Percentiles rank a stretch among this genome's conserved stretches.
Conservation (phyloP, 169 alveolate genomes). For the Eimeria acervulina region DNA sequence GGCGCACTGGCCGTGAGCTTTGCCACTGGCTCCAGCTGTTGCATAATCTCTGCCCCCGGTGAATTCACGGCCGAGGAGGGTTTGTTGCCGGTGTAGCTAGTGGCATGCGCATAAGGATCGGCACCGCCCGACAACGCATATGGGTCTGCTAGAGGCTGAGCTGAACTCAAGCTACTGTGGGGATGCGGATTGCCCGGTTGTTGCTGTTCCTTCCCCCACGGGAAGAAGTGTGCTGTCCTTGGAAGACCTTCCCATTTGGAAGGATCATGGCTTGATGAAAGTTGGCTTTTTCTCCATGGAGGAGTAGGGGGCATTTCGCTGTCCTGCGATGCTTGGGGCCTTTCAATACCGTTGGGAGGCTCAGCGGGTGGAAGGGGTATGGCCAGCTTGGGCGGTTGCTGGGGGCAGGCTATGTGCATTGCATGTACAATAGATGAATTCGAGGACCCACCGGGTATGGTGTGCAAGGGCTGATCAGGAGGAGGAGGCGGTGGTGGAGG, state of each 20-base stretch:
- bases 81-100: conserved; percentile 15
- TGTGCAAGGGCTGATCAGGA: conserved; percentile 22
- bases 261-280: neutral
- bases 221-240: neutral
- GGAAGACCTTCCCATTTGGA: neutral
- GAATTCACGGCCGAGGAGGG: neutral
- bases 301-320: conserved; percentile 57
- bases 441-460: neutral
- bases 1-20: neutral
- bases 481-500: conserved; percentile 74
- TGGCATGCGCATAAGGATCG: conserved; percentile 46
- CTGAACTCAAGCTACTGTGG: neutral
- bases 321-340: neutral
- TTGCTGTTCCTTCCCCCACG: neutral
- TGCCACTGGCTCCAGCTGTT: conserved; percentile 46
- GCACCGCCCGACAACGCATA: conserved; percentile 1
- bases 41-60: neutral
- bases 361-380: conserved; percentile 70
- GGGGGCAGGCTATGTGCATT: conserved; percentile 12
- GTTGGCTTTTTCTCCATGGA: conserved; percentile 39
- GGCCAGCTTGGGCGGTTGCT: neutral
- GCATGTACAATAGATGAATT: neutral
- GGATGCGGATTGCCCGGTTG: neutral
- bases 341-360: conserved; percentile 26
- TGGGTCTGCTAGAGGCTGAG: conserved; percentile 36